Evolutionary conservation across 148 eudicot species (phyloP).

Genomic region (Tetragonia tetragonoides): DNA sequence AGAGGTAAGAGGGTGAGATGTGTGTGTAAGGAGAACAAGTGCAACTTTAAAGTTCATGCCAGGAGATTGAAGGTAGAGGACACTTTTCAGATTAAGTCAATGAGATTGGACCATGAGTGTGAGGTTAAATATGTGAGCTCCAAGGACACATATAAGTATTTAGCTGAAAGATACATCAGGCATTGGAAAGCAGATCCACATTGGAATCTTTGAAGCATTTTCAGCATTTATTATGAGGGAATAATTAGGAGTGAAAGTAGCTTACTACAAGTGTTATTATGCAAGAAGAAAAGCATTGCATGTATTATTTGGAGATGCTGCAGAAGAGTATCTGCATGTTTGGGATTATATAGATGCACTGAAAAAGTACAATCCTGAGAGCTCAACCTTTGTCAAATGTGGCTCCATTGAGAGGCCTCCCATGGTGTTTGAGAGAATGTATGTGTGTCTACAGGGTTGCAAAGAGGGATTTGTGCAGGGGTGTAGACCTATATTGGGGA

Average conservation of each 20-base stretch:
- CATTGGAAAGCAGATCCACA: not conserved
- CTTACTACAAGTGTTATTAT: not conserved
- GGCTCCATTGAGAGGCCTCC: not conserved
- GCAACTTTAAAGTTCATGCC: not conserved
- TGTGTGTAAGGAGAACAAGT: not conserved
- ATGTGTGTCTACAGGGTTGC: too few relatives aligned
- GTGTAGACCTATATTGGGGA: not conserved
- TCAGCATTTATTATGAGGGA: not conserved
- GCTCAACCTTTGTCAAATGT: not conserved
- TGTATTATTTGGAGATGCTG: not conserved
- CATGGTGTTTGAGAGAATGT: not conserved
- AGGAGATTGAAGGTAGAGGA: not conserved
- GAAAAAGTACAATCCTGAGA: not conserved
- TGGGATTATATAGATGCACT: constrained; percentile 8
- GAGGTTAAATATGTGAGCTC: not conserved
- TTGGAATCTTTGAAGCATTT: not conserved
- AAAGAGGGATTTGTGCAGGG: not conserved
- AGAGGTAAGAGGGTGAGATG: not conserved
- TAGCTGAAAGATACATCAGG: constrained; percentile 4
- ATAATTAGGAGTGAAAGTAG: not conserved
- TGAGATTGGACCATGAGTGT: not conserved
- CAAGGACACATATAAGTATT: not conserved
- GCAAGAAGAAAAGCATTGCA: not conserved
- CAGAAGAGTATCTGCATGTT: not conserved
- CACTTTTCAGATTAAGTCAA: not conserved